Evolutionary conservation across 177 flowering plant species (phyloP), one percentile per base, ranked within the genome.

Genomic region (Vitis hybrid): DNA sequence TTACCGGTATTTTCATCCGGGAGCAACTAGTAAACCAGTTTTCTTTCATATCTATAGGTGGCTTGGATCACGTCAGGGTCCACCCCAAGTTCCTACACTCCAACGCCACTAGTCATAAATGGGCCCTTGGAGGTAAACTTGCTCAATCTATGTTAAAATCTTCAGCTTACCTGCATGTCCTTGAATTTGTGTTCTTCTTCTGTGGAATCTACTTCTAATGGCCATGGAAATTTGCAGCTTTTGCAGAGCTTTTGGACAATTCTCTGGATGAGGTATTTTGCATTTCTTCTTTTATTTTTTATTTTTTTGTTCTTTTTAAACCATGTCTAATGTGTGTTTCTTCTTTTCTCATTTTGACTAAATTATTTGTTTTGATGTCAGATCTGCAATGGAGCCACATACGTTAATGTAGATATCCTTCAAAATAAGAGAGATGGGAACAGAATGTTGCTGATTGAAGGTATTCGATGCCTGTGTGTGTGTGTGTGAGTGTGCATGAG

Each of bases 231-330:
- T 73, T 21, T 60, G 63, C 89, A 91, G 98, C 98, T 74, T 84
- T 93, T 71, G 98, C 98, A 4, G 98, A 92, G 77, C 90, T 92
- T 64, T 57, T 92, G 74, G 98, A 92, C 77, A 92, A 92, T 67
- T 64, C 98, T 15, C 61, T 91, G 18, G 92, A 79, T 61, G 85
- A 82, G 85, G 83, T 82, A 67, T 18, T 51, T 54, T 2, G 3
- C 17, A 61, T 35, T 54, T 54, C n/a, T 14, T 24, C 13, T 63
- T 51, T 49, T 4, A 3, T 14, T 21, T 57, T 59, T 49, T 24
- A 52, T 53, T 24, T 59, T 51, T 13, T 10, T 68, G 24, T 17
- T 75, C 68, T 35, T 57, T n/a, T 6, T 2, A 8, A 4, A 15
- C 3, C 13, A 52, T 52, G 50, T 14, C 3, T n/a, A 51, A 51